phyloP scores from a whole-genome alignment of 1,139 yeast genomes.

The Casaregolazyma lundiana region DNA sequence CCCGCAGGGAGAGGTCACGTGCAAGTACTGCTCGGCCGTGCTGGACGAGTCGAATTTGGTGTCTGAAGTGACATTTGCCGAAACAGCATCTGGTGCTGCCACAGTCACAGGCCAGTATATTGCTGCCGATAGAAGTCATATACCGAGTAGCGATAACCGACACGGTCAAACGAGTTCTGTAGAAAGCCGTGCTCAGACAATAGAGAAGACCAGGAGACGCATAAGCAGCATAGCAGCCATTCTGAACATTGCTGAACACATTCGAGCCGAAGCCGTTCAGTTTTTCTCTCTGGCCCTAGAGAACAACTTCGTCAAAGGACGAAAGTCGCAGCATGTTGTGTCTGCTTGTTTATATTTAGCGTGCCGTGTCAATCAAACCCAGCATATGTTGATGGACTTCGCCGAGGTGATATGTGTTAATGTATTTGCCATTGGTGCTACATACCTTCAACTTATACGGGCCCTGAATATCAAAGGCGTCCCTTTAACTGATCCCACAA shows the following conservation, averaged over 20 bases:
- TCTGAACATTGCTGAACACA: conserved; percentile 72
- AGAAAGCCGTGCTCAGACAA: conserved; percentile 83
- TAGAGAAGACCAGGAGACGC: conserved; percentile 73
- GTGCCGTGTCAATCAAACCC: conserved; percentile 85
- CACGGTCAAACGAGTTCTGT: conserved; percentile 31
- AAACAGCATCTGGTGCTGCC: conserved; percentile 89
- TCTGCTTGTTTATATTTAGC: conserved; percentile 94
- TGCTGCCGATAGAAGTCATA: conserved; percentile 81
- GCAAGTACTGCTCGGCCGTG: conserved; percentile 80
- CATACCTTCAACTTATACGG: conserved; percentile 86
- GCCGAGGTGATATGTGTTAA: conserved; percentile 84
- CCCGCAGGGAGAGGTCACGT: conserved; percentile 53
- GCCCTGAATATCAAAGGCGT: conserved; percentile 66
- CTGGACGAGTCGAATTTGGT: conserved; percentile 91
- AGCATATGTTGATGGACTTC: conserved; percentile 93
- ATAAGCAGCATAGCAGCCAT: conserved; percentile 77
- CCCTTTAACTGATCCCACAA: conserved; percentile 90
- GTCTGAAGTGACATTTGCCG: conserved; percentile 92
- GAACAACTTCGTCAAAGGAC: conserved; percentile 88
- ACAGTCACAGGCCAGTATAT: conserved; percentile 92
- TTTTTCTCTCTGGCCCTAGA: conserved; percentile 86
- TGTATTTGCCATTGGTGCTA: conserved; percentile 92
- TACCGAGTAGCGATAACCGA: conserved; percentile 52
- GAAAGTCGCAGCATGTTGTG: conserved; percentile 88
- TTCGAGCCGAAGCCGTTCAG: conserved; percentile 79